Evolutionary conservation across 2,329 filamentous ascomycete genomes (phyloP), one percentile per base, ranked within the genome.

Genomic region (Nemania serpens): DNA sequence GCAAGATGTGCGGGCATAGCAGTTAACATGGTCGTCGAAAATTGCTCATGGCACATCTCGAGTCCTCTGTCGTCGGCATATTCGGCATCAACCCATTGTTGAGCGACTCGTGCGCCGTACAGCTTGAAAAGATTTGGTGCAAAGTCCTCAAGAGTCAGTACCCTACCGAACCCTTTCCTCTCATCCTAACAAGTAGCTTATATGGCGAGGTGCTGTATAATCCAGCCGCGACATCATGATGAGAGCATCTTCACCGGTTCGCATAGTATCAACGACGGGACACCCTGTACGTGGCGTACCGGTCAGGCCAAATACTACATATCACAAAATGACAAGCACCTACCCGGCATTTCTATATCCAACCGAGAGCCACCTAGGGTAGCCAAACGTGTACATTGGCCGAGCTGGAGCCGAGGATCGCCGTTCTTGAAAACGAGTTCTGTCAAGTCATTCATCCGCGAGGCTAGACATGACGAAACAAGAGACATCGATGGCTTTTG

Each of bases 211-310:
- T 33, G 46, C 39, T 43, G 55, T 33, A 29, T 39, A 47, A 54
- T 41, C 18, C 25, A 25, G 51, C 29, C 41, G 52, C 53, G 49
- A 13, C 17, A 22, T 11, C 20, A 47, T 47, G 20, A 37, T 45
- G 17, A 29, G 25, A 29, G 7, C 25, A 29, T 29, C 25, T 29
- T 29, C 25, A 29, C 25, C 25, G 25, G 29, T 49, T 63, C 63
- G 58, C 25, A 57, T 60, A 39, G 4, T 29, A 25, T 58, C 48
- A 25, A 59, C 51, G 47, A 53, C 48, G 48, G 53, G 50, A 34
- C 37, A 49, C 47, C 39, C 51, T 65, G 61, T 51, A 65, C 52
- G 61, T 61, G 61, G 58, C 58, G 63, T 52, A 61, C 52, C 63
- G 58, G 61, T 65, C 63, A 55, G 7, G 25, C 25, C 25, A 29